Evolutionary conservation across 176 grass and related monocot genomes (phyloP).

Genomic region (Lolium perenne): DNA sequence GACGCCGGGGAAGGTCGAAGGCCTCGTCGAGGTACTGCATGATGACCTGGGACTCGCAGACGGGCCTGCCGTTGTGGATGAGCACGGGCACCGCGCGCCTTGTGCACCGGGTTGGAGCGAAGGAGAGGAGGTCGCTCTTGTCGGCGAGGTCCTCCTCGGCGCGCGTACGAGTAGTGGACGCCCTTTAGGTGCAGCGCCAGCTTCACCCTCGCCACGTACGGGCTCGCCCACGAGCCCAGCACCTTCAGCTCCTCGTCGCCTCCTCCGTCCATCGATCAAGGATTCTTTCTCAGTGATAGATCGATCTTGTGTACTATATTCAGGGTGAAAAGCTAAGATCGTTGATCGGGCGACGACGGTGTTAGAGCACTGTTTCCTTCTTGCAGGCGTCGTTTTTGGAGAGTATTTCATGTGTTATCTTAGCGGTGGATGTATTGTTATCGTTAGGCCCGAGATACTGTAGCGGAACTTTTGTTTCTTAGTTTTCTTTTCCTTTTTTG

Average conservation of each 20-base stretch:
- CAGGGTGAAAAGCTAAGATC: too few relatives aligned
- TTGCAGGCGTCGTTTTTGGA: too few relatives aligned
- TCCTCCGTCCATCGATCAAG: not conserved
- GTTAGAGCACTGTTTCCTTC: too few relatives aligned
- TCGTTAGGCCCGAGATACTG: too few relatives aligned
- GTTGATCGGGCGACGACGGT: too few relatives aligned
- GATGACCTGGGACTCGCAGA: slow-evolving; percentile 48
- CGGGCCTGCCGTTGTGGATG: slow-evolving; percentile 35
- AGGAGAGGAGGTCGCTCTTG: slow-evolving; percentile 62
- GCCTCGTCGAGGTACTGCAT: slow-evolving; percentile 50
- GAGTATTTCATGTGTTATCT: too few relatives aligned
- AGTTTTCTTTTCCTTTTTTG: too few relatives aligned
- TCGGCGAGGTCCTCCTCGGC: slow-evolving; percentile 44
- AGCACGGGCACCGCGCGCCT: slow-evolving; percentile 55
- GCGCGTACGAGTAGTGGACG: slow-evolving; percentile 42
- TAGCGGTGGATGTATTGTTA: too few relatives aligned
- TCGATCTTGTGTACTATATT: too few relatives aligned
- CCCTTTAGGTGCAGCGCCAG: slow-evolving; percentile 58
- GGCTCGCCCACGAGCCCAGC: slow-evolving; percentile 40
- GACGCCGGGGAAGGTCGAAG: slow-evolving; percentile 15
- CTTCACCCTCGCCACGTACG: slow-evolving; percentile 34
- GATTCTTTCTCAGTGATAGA: too few relatives aligned
- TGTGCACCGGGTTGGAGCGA: slow-evolving; percentile 59
- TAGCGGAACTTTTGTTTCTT: too few relatives aligned
- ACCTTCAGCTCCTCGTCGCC: slow-evolving; percentile 41